Conservation (phyloP, 345 rosid species). For the Populus tremula region DNA sequence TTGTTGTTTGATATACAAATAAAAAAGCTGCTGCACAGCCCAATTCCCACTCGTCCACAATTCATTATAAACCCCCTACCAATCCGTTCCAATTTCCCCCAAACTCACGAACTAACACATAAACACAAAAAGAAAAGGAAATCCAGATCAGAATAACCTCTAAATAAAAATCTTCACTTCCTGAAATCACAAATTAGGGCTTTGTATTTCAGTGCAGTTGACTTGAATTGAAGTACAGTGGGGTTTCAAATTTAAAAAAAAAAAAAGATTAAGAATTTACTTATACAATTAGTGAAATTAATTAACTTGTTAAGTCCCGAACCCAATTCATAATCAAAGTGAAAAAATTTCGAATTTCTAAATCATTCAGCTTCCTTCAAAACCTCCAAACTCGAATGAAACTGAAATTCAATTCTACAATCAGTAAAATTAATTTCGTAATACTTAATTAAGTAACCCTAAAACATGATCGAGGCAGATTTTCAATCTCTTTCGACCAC, state of each 20-base stretch:
- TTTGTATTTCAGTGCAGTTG: neutral
- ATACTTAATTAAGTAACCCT: no score
- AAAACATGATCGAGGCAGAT: no score
- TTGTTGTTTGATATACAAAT: constrained; percentile 41
- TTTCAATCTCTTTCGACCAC: neutral
- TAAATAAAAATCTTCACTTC: neutral
- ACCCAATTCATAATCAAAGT: no score
- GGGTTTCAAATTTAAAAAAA: constrained; percentile 5
- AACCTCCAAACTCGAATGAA: neutral
- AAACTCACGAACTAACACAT: constrained; percentile 27
- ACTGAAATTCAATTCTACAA: no score
- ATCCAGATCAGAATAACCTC: neutral
- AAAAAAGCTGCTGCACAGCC: constrained; percentile 37
- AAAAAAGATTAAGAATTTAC: neutral
- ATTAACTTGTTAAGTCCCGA: neutral
- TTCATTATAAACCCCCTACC: constrained; percentile 43
- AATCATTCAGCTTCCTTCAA: no score
- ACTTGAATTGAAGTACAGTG: neutral
- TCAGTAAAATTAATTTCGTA: no score
- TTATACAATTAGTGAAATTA: neutral
- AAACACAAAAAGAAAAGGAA: neutral
- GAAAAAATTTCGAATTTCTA: no score
- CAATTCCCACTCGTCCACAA: constrained; percentile 49
- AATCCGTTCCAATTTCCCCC: constrained; percentile 13
- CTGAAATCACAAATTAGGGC: neutral